Evolutionary conservation across 177 flowering plant species (phyloP), one percentile per base, ranked within the genome.

Genomic region (Vitis hybrid): DNA sequence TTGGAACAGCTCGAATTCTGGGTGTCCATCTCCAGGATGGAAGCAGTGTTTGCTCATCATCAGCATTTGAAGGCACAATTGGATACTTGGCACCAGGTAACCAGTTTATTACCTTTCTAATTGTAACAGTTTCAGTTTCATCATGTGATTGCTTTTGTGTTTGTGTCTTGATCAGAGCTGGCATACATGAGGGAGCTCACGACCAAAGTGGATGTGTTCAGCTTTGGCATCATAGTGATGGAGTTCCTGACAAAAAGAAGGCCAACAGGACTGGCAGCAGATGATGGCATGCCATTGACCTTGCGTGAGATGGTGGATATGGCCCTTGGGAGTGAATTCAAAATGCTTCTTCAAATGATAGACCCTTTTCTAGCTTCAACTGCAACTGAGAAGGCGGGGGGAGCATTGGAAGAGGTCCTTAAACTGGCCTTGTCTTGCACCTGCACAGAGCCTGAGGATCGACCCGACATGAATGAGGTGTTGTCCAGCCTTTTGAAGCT

Each of bases 31-130:
- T 71, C 5, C 72, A 81, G 13, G 79, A 78, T 63, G 88, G 78
- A 59, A 81, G 73, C 64, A 77, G 78, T 71, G 13, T 71, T 66
- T 80, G 89, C 17, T 71, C 88, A 7, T 65, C 92, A 58, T 81
- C 91, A 34, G 87, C 90, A 62, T 90, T 92, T 63, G 81, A 89
- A 80, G 97, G 97, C 80, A 94, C 96, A 10, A 80, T 94, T 63
- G 98, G 98, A 65, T 94, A 94, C 79, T 60, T 94, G 84, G 94
- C 96, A 65, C 98, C 98, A 78, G 97, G 97, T 92, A 89, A 70
- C 19, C 19, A 17, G 49, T 75, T 56, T 26, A 52, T 60, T 3
- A 2, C 14, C n/a, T 4, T 45, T 2, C 3, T 6, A 32, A 23
- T 23, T 23, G 26, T 23, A 23, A 23, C 0, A 23, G 26, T 23